Conservation (phyloP, 805 yeast genomes). For the Ogataea trehalophila region DNA sequence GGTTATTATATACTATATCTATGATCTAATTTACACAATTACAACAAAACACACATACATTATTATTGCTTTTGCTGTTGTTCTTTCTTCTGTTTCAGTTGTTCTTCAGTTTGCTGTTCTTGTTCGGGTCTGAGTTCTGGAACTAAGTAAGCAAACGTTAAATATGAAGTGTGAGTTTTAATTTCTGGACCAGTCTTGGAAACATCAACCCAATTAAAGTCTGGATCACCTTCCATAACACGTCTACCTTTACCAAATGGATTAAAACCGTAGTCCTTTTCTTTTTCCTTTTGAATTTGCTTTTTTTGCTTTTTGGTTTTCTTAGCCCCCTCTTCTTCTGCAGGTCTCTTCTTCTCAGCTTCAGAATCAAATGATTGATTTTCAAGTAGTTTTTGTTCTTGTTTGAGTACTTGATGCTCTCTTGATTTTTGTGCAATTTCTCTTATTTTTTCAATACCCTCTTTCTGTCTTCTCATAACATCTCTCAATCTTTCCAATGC, state of each 20-base stretch:
- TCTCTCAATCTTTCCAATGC: slow-evolving; percentile 76
- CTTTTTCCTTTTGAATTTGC: slow-evolving; percentile 9
- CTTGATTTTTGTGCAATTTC: slow-evolving; percentile 6
- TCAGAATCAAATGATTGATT: slow-evolving; percentile 17
- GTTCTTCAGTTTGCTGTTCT: no score
- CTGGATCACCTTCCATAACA: slow-evolving; percentile 80
- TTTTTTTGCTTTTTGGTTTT: slow-evolving; percentile 9
- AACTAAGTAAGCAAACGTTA: slow-evolving; percentile 73
- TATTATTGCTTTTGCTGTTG: no score
- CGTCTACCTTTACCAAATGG: slow-evolving; percentile 92
- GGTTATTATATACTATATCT: no score
- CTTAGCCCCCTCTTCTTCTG: slow-evolving; percentile 15
- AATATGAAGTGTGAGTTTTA: slow-evolving; percentile 89
- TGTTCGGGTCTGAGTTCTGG: slow-evolving; percentile 7
- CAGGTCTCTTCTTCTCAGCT: slow-evolving; percentile 11
- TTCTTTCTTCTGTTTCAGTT: no score
- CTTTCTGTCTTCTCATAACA: slow-evolving; percentile 65
- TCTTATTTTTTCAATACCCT: slow-evolving; percentile 56
- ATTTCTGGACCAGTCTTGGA: slow-evolving; percentile 79
- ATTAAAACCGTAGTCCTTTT: slow-evolving; percentile 54
- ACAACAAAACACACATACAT: no score
- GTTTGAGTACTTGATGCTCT: background rate
- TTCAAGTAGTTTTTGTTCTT: slow-evolving; percentile 32
- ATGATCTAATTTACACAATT: no score
- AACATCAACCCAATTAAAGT: slow-evolving; percentile 78